phyloP scores from a whole-genome alignment of 495 filamentous ascomycete species.

The Neurospora hispaniola region DNA sequence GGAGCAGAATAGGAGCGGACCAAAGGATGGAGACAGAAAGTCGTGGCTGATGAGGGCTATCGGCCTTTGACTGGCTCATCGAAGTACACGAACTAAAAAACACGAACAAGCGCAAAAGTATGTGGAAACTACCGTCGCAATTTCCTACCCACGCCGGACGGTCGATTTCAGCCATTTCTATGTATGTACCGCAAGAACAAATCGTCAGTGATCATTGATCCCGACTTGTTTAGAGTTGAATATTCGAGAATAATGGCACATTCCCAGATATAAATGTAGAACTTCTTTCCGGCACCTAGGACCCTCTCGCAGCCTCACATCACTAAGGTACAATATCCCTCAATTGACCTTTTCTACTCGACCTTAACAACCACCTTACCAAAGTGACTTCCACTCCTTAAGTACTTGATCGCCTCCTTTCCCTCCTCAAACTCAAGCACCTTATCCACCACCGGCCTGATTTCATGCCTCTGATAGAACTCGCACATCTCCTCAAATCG shows the following conservation, averaged over 20 bases:
- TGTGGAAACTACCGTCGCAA: neutral
- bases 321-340: neutral
- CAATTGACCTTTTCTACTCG: neutral
- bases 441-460: conserved; percentile 26
- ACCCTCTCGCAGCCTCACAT: neutral
- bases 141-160: neutral
- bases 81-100: neutral
- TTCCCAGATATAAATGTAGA: no score
- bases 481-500: conserved; percentile 26
- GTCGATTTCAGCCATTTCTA: neutral
- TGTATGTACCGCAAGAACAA: neutral
- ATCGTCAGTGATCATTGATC: neutral
- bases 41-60: neutral
- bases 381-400: neutral
- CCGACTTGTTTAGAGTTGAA: neutral
- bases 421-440: conserved; percentile 24
- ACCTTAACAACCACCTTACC: neutral
- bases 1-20: neutral
- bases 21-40: neutral
- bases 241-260: neutral
- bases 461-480: conserved; percentile 23
- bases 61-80: neutral
- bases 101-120: neutral
- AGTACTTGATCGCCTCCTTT: neutral
- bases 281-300: neutral